Percentiles rank a stretch among this genome's conserved stretches.
phyloP scores from a whole-genome alignment of 106 monocot species.

The Platanthera zijinensis region DNA sequence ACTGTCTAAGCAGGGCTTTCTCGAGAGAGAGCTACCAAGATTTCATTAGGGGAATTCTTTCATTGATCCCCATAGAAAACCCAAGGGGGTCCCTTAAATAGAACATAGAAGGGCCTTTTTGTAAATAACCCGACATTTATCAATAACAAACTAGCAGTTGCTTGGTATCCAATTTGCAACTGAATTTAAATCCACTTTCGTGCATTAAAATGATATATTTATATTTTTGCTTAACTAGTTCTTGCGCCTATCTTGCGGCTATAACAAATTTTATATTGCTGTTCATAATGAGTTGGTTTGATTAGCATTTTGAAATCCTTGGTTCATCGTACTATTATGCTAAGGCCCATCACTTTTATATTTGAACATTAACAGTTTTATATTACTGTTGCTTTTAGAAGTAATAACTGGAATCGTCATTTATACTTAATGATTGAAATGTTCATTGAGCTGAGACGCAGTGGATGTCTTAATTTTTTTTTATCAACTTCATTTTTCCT shows the following conservation, averaged over 20 bases:
- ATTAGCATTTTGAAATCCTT: background rate
- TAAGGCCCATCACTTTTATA: background rate
- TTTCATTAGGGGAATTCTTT: no score
- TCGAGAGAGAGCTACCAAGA: no score
- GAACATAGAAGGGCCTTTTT: no score
- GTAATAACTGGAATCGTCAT: background rate
- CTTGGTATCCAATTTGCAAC: background rate
- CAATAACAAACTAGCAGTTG: background rate
- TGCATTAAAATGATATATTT: background rate
- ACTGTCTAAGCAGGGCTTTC: no score
- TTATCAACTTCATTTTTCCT: background rate
- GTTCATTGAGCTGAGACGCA: background rate
- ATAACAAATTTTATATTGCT: background rate
- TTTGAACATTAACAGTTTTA: background rate
- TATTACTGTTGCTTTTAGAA: background rate
- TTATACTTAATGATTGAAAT: background rate
- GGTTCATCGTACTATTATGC: background rate
- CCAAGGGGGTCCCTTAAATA: no score
- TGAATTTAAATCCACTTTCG: background rate
- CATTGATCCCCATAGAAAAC: no score
- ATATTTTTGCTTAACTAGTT: background rate
- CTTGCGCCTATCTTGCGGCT: background rate
- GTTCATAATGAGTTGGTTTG: background rate
- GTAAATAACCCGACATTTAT: no score
- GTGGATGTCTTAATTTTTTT: background rate